Evolutionary conservation across 2,329 filamentous ascomycete genomes (phyloP).

Genomic region (Fusarium pininemorale): DNA sequence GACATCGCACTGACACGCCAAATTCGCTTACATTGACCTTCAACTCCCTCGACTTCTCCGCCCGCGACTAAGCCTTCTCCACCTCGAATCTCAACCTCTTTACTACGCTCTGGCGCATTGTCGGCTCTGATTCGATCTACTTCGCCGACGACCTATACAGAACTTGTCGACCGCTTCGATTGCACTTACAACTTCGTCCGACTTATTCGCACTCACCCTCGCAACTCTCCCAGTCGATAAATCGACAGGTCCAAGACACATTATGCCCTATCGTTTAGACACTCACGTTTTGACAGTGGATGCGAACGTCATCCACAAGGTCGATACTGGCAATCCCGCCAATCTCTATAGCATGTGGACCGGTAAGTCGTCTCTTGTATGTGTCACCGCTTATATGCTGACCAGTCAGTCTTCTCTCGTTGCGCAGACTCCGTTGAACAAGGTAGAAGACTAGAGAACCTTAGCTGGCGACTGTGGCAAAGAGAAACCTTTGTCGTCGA

Average conservation of each 20-base stretch:
- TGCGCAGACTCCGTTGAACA: conserved; percentile 95
- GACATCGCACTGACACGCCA: conserved; percentile 27
- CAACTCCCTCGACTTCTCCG: conserved; percentile 3
- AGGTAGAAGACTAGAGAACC: conserved; percentile 89
- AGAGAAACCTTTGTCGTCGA: conserved; percentile 78
- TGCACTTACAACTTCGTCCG: conserved; percentile 13
- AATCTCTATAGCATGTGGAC: conserved; percentile 98
- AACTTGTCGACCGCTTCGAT: conserved; percentile 1
- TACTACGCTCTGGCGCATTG: conserved; percentile 32
- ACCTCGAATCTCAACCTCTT: conserved; percentile 5
- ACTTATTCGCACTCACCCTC: conserved; percentile 12
- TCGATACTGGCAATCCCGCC: conserved; percentile 91
- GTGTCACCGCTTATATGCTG: conserved; percentile 38
- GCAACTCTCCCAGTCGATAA: conserved; percentile 45
- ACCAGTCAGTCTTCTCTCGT: conserved; percentile 82
- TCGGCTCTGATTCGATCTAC: conserved; percentile 31
- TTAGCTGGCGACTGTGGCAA: conserved; percentile 96
- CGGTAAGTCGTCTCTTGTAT: conserved; percentile 67
- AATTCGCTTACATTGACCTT: conserved; percentile 31
- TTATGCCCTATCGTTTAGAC: conserved; percentile 85
- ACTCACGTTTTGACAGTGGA: conserved; percentile 91
- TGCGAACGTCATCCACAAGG: conserved; percentile 89
- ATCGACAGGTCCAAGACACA: conserved; percentile 50
- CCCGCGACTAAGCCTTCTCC: conserved; percentile 4
- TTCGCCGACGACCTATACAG: conserved; percentile 29